These are phyloP conservation scores for Allomyces javanicus DNA, from an alignment of 192 early-diverging fungal species.

Conservation along the genomic window DNA sequence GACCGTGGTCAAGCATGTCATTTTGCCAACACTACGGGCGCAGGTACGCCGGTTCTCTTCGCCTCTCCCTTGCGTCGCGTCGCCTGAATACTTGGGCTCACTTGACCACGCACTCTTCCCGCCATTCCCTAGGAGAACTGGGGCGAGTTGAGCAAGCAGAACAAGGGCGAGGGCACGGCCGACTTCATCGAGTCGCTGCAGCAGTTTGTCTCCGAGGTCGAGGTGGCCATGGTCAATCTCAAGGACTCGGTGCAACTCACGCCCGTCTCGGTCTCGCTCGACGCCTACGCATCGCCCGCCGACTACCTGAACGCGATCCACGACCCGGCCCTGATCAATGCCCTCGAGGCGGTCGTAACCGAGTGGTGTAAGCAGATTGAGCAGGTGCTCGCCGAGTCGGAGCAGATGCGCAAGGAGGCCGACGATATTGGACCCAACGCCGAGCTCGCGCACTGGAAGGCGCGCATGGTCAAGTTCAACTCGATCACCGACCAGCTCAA, in stretches of 20 bases:
- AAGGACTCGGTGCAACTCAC: conserved; percentile 36
- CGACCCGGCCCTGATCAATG: conserved; percentile 30
- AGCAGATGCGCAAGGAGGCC: conserved; percentile 49
- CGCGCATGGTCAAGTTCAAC: conserved; percentile 48
- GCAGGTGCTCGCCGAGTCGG: conserved; percentile 39
- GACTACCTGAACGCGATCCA: conserved; percentile 36
- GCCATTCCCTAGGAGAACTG: conserved; percentile 27
- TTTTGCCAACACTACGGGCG: conserved; percentile 31
- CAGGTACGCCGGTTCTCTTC: conserved; percentile 13
- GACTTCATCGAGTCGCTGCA: conserved; percentile 35
- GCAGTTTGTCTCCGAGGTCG: conserved; percentile 33
- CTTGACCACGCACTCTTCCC: conserved; percentile 2
- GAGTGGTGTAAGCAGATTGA: conserved; percentile 53
- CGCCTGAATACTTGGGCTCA: background rate
- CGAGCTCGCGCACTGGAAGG: conserved; percentile 49
- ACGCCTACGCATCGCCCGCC: conserved; percentile 29
- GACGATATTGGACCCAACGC: conserved; percentile 50
- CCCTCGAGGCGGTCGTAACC: conserved; percentile 34
- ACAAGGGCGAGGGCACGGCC: conserved; percentile 25
- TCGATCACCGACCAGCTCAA: conserved; percentile 45
- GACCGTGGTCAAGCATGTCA: conserved; percentile 34
- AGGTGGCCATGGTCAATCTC: conserved; percentile 47
- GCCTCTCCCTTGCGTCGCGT: background rate
- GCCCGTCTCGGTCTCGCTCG: conserved; percentile 28
- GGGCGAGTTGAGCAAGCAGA: conserved; percentile 26